phyloP scores from a whole-genome alignment of 2,329 filamentous ascomycete genomes.

The Pseudocercospora vitis region DNA sequence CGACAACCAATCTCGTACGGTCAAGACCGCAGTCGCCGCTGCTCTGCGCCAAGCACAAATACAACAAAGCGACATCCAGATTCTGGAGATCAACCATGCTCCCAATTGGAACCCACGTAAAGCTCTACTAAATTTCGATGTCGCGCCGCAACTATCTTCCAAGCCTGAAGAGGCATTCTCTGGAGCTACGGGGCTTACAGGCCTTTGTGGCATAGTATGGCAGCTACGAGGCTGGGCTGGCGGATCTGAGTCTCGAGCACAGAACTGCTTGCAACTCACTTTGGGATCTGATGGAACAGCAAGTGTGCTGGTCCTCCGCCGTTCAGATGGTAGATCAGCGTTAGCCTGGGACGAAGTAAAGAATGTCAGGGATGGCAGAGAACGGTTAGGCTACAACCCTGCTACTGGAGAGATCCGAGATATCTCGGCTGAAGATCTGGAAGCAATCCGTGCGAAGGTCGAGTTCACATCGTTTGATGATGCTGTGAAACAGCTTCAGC shows the following conservation, averaged over 20 bases:
- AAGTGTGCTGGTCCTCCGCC: slow-evolving; percentile 23
- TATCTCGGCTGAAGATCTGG: slow-evolving; percentile 29
- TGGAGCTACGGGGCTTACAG: slow-evolving; percentile 21
- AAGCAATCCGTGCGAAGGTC: slow-evolving; percentile 26
- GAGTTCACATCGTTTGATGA: slow-evolving; percentile 18
- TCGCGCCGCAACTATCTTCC: slow-evolving; percentile 7
- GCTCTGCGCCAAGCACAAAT: slow-evolving; percentile 23
- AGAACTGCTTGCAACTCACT: slow-evolving; percentile 26
- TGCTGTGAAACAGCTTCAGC: slow-evolving; percentile 16
- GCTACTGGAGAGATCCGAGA: slow-evolving; percentile 23
- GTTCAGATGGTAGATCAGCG: slow-evolving; percentile 28
- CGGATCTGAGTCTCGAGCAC: slow-evolving; percentile 13
- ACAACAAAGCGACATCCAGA: slow-evolving; percentile 23
- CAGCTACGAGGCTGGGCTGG: slow-evolving; percentile 30
- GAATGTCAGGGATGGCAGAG: slow-evolving; percentile 31
- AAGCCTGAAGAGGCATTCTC: neutral
- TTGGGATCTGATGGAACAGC: slow-evolving; percentile 14
- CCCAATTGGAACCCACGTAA: slow-evolving; percentile 1
- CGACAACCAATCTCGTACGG: slow-evolving; percentile 14
- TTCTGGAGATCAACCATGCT: slow-evolving; percentile 22
- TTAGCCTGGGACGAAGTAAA: slow-evolving; percentile 25
- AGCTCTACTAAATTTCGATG: slow-evolving; percentile 16
- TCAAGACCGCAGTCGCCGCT: slow-evolving; percentile 14
- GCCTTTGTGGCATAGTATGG: slow-evolving; percentile 29
- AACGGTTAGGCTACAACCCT: slow-evolving; percentile 33